Evolutionary conservation across 495 filamentous ascomycete species (phyloP).

Genomic region (Trichoderma asperelloides): DNA sequence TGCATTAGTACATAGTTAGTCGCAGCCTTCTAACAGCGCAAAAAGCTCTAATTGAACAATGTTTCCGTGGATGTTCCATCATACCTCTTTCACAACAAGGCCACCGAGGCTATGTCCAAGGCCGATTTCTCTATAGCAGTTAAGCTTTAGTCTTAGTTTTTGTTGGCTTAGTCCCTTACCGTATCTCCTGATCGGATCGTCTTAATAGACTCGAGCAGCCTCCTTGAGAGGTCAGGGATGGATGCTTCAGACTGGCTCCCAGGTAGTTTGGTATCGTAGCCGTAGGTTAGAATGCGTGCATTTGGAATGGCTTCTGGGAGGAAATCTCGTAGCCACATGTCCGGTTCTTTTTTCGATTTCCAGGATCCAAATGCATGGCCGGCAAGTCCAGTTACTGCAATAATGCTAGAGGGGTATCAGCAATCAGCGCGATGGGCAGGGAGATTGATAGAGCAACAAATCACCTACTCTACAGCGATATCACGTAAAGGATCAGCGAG

Average conservation of each 20-base stretch:
- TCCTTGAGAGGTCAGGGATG: not conserved
- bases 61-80: not conserved
- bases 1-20: conserved; percentile 3
- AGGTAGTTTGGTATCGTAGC: conserved; percentile 16
- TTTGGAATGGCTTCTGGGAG: conserved; percentile 12
- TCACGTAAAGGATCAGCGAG: not conserved
- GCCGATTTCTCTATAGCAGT: conserved; percentile 9
- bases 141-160: too few relatives aligned
- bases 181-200: too few relatives aligned
- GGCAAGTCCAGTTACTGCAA: conserved; percentile 18
- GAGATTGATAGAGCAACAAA: too few relatives aligned
- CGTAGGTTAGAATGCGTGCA: conserved; percentile 16
- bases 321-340: conserved; percentile 20
- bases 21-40: too few relatives aligned
- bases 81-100: conserved; percentile 18
- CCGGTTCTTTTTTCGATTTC: conserved; percentile 11
- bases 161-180: too few relatives aligned
- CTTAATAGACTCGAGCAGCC: conserved; percentile 7
- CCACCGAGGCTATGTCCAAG: conserved; percentile 20
- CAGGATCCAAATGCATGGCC: conserved; percentile 22
- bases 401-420: conserved; percentile 13
- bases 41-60: too few relatives aligned
- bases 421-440: not conserved
- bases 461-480: not conserved
- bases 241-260: conserved; percentile 9